A percentile compares a stretch with the other conserved stretches of the same genome.
Evolutionary conservation across 257 asterid species (phyloP).

Genomic region (Solanum sitiens): DNA sequence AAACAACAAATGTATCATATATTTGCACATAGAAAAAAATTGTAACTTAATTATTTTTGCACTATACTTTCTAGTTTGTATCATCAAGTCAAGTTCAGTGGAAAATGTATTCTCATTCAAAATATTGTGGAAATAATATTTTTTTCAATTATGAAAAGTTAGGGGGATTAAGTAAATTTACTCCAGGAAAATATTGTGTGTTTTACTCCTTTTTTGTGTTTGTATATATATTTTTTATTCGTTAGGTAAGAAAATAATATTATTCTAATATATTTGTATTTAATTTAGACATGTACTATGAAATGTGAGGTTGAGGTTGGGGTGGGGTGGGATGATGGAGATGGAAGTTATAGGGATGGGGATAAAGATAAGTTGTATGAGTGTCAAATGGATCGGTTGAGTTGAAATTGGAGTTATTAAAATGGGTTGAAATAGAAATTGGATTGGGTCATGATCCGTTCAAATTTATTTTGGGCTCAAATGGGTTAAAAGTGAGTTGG

Average conservation of each 20-base stretch:
- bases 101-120: neutral
- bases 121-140: neutral
- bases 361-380: neutral
- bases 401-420: too few species aligned
- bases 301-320: too few species aligned
- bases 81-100: neutral
- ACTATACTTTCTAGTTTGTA: neutral
- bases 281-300: too few species aligned
- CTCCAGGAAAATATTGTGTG: neutral
- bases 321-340: neutral
- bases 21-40: neutral
- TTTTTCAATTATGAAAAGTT: neutral
- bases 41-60: neutral
- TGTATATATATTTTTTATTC: too few species aligned
- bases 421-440: too few species aligned
- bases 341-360: neutral
- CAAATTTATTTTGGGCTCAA: too few species aligned
- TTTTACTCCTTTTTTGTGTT: too few species aligned
- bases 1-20: neutral
- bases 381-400: too few species aligned
- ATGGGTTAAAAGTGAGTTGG: too few species aligned
- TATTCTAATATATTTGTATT: too few species aligned
- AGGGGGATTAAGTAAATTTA: neutral
- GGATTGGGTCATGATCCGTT: too few species aligned
- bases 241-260: too few species aligned